Evolutionary conservation across 345 rosid genomes (phyloP).

Genomic region (Linum lewisii): DNA sequence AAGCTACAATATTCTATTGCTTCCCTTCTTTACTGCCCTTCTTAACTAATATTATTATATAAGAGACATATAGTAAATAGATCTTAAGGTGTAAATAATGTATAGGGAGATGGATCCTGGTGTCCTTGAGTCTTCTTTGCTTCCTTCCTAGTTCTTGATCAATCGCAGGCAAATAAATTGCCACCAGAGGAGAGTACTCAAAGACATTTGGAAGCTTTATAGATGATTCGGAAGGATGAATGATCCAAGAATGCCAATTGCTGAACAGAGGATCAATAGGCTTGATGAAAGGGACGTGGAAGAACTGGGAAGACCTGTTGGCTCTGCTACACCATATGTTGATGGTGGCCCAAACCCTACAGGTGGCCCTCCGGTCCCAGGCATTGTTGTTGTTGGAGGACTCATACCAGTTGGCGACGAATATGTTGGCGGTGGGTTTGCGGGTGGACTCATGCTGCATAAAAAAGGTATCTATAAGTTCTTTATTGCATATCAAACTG

Average conservation of each 20-base stretch:
- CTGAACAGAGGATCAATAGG: conserved; percentile 31
- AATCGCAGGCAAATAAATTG: conserved; percentile 21
- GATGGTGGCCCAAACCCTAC: conserved; percentile 18
- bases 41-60: conserved; percentile 30
- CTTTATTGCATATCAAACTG: neutral
- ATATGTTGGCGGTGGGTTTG: conserved; percentile 21
- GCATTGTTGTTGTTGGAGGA: conserved; percentile 37
- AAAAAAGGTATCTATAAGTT: neutral
- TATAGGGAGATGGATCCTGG: conserved; percentile 18
- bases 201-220: conserved; percentile 16
- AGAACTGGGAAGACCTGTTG: conserved; percentile 73
- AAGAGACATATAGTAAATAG: conserved; percentile 30
- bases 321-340: conserved; percentile 60
- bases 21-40: conserved; percentile 29
- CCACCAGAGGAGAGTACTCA: conserved; percentile 21
- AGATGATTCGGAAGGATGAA: conserved; percentile 34
- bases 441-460: conserved; percentile 58
- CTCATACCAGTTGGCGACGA: conserved; percentile 29
- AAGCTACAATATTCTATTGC: conserved; percentile 39
- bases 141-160: conserved; percentile 12
- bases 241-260: conserved; percentile 26
- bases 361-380: conserved; percentile 14
- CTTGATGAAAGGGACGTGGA: conserved; percentile 38
- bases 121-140: conserved; percentile 22
- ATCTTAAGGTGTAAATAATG: conserved; percentile 23